Evolutionary conservation across 1,284 basidiomycete genomes (phyloP), one percentile per base, ranked within the genome.

Genomic region (Cryptococcus sp.): DNA sequence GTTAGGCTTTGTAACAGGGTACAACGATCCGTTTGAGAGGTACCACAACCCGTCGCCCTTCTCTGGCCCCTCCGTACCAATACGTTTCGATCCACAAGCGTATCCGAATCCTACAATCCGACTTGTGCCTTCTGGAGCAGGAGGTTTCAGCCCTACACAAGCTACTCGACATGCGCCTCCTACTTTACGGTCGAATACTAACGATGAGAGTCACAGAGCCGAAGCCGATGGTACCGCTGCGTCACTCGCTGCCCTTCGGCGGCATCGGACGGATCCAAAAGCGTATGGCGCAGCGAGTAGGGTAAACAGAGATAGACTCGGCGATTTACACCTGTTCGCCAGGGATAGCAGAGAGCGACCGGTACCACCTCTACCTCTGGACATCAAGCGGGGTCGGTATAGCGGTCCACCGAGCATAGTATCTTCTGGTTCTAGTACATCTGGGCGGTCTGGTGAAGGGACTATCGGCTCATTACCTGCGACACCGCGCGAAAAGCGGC

Each of bases 261-360:
- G 65, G 55, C 62, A 64, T 49, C 55, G 58, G 17, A 64, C 62
- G 5, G 63, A 64, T 46, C 62, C 65, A 3, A 54, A 41, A 34
- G 46, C 23, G 5, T 54, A 55, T 34, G 46, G 34, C 15, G 38
- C 52, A 16, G 29, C 19, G 10, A n/a, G 20, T 46, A 10, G 49
- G 43, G 40, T 11, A 19, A 44, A 11, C 19, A 23, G 22, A 44
- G 46, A 49, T 45, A 19, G 54, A 19, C 38, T 44, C 19, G 23
- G 40, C 49, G 50, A 52, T 15, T 22, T 34, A 20, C 25, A 55
- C 43, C 25, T 57, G 3, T 52, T 61, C 34, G 50, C 52, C 15
- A 38, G 52, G n/a, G 51, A 58, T 19, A 22, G 20, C n/a, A 40
- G 43, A 39, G 64, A 65, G 20, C 53, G 52, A 38, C 64, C 64